A percentile compares a stretch with the other conserved stretches of the same genome.
phyloP scores from a whole-genome alignment of 2,329 filamentous ascomycete genomes.

The Thielaviopsis euricoi region DNA sequence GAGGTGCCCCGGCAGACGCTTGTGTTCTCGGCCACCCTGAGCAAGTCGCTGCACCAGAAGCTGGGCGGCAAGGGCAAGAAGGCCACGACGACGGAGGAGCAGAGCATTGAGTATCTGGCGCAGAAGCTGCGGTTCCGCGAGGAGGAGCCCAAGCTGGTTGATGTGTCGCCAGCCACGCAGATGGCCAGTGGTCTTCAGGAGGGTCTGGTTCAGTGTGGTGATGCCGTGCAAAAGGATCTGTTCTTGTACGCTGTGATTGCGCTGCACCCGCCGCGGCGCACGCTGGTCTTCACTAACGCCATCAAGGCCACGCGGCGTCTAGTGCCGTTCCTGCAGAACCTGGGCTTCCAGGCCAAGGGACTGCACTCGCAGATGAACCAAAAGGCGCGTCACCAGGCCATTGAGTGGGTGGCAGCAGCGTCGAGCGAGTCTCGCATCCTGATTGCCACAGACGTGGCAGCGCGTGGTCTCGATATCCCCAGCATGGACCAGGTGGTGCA shows the following conservation, averaged over 20 bases:
- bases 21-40: constrained; percentile 93
- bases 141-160: constrained; percentile 73
- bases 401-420: constrained; percentile 69
- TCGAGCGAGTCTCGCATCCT: constrained; percentile 46
- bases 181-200: constrained; percentile 80
- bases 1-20: constrained; percentile 57
- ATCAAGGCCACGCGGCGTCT: constrained; percentile 83
- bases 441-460: constrained; percentile 84
- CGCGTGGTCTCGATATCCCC: constrained; percentile 83
- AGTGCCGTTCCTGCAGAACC: constrained; percentile 65
- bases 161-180: constrained; percentile 75
- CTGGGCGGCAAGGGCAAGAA: constrained; percentile 58
- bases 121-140: constrained; percentile 69
- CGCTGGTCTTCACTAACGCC: constrained; percentile 88
- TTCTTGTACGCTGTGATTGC: constrained; percentile 81
- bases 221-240: constrained; percentile 86
- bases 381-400: constrained; percentile 81
- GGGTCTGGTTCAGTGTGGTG: constrained; percentile 73
- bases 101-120: constrained; percentile 66
- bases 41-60: constrained; percentile 81
- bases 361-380: constrained; percentile 92
- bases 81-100: constrained; percentile 39
- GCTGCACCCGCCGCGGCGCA: constrained; percentile 63
- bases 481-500: constrained; percentile 80
- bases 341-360: constrained; percentile 58